phyloP scores from a whole-genome alignment of 2,329 filamentous ascomycete species.

The Aureobasidium musti region DNA sequence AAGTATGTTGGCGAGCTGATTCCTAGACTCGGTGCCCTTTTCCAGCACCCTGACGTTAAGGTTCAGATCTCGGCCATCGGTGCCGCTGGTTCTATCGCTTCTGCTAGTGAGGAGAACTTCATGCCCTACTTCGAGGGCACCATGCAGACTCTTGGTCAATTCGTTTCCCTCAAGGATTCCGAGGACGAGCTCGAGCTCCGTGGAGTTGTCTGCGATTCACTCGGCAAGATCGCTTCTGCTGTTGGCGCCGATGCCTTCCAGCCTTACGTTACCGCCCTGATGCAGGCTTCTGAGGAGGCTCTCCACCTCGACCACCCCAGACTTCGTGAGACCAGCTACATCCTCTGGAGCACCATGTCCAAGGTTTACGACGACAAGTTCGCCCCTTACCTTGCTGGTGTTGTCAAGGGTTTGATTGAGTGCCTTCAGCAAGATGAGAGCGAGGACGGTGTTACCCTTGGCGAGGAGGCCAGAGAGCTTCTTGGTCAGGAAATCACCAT shows the following conservation, averaged over 20 bases:
- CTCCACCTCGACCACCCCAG: conserved; percentile 84
- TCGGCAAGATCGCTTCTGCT: conserved; percentile 88
- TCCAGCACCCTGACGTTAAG: conserved; percentile 81
- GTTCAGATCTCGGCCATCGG: conserved; percentile 88
- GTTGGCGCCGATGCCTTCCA: conserved; percentile 86
- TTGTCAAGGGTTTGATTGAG: conserved; percentile 77
- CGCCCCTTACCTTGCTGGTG: conserved; percentile 72
- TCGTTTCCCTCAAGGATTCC: conserved; percentile 80
- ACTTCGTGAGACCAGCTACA: conserved; percentile 94
- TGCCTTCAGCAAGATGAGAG: conserved; percentile 88
- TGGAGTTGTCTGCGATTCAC: conserved; percentile 85
- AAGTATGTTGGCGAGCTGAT: conserved; percentile 82
- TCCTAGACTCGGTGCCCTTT: conserved; percentile 78
- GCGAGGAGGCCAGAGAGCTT: conserved; percentile 71
- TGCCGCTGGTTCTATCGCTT: conserved; percentile 87
- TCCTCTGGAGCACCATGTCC: conserved; percentile 91
- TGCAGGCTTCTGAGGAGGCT: conserved; percentile 90
- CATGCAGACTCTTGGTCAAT: conserved; percentile 85
- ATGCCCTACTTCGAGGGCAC: conserved; percentile 87
- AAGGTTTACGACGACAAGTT: conserved; percentile 91
- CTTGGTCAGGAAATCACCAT: conserved; percentile 75
- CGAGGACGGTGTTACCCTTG: conserved; percentile 73
- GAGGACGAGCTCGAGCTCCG: conserved; percentile 89
- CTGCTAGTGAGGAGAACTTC: conserved; percentile 79
- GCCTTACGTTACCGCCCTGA: conserved; percentile 85